These are phyloP conservation scores for Podospora pseudoanserina DNA, from an alignment of 495 filamentous ascomycete species.

Conservation along the genomic window DNA sequence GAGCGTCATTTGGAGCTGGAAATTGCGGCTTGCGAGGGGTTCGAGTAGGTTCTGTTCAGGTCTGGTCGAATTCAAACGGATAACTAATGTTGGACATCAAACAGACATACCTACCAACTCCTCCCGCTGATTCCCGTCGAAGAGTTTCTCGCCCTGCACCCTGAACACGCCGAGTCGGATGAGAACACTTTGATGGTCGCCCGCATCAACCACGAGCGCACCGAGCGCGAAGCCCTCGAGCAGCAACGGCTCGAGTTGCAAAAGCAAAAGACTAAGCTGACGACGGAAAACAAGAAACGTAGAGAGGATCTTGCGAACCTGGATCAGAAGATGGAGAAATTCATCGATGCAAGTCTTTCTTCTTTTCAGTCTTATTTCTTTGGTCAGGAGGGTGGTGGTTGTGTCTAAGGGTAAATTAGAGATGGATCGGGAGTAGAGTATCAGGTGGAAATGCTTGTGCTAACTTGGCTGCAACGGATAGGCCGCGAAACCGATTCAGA, in stretches of 20 bases:
- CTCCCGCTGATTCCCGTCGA: conserved; percentile 80
- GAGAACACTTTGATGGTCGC: conserved; percentile 84
- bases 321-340: conserved; percentile 85
- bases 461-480: conserved; percentile 29
- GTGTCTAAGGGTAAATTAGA: background rate
- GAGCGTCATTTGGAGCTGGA: conserved; percentile 86
- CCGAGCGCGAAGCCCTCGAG: conserved; percentile 80
- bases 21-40: conserved; percentile 85
- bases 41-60: conserved; percentile 63
- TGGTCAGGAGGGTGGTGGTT: background rate
- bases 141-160: conserved; percentile 75
- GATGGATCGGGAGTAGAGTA: background rate
- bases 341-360: conserved; percentile 62
- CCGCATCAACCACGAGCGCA: conserved; percentile 86
- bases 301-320: conserved; percentile 88
- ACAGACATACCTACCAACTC: conserved; percentile 79
- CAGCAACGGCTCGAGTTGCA: conserved; percentile 79
- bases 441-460: conserved; percentile 13
- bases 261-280: conserved; percentile 86
- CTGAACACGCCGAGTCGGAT: conserved; percentile 64
- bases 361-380: background rate
- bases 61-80: background rate
- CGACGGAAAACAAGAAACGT: conserved; percentile 90
- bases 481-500: conserved; percentile 83
- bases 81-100: background rate